Conservation (phyloP, 306 rosid species). For the Cicer cuneatum region DNA sequence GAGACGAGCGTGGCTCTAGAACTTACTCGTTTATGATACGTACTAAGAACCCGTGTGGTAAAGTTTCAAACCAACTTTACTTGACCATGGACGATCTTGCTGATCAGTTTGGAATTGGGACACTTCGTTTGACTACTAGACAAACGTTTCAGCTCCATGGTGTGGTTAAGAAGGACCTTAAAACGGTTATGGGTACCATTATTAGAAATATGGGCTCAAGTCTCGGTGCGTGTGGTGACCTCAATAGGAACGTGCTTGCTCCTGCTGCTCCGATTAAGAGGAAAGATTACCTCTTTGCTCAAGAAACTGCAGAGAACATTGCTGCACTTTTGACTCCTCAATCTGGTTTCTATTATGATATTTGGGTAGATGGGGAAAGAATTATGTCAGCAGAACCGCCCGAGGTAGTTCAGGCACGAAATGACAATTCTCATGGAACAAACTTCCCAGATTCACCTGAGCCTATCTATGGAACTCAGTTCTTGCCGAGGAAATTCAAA, state of each 20-base stretch:
- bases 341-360: slow-evolving; percentile 96
- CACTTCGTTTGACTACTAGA: slow-evolving; percentile 93
- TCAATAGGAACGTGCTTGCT: slow-evolving; percentile 96
- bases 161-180: slow-evolving; percentile 88
- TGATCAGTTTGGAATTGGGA: slow-evolving; percentile 96
- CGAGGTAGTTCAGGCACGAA: slow-evolving; percentile 83
- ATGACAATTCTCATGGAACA: slow-evolving; percentile 90
- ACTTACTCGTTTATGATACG: slow-evolving; percentile 96
- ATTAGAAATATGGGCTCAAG: slow-evolving; percentile 89
- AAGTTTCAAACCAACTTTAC: slow-evolving; percentile 85
- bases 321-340: slow-evolving; percentile 92
- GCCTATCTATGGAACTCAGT: slow-evolving; percentile 97
- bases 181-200: slow-evolving; percentile 82
- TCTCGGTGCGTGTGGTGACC: slow-evolving; percentile 97
- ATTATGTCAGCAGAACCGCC: slow-evolving; percentile 81
- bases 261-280: slow-evolving; percentile 88
- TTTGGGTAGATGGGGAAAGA: slow-evolving; percentile 95
- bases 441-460: slow-evolving; percentile 90
- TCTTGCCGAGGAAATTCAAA: slow-evolving; percentile 96
- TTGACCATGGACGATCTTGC: slow-evolving; percentile 99
- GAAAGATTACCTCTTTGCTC: slow-evolving; percentile 91
- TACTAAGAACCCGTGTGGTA: slow-evolving; percentile 94
- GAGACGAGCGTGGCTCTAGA: slow-evolving; percentile 87
- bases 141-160: slow-evolving; percentile 99
- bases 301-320: slow-evolving; percentile 89